Percentiles rank a stretch among this genome's conserved stretches.
Evolutionary conservation across 345 rosid genomes (phyloP).

Genomic region (Populus simonii): DNA sequence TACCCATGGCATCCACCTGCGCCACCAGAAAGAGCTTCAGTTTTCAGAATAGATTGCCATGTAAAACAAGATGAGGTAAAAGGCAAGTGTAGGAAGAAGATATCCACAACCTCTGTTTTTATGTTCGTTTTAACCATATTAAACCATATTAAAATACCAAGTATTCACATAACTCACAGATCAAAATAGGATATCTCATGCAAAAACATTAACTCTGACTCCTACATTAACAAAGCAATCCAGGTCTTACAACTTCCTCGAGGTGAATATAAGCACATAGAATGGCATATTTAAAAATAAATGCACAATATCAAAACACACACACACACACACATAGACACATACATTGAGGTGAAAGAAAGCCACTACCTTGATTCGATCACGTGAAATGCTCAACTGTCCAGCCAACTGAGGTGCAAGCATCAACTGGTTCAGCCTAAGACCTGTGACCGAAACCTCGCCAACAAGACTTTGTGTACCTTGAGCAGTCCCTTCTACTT

Average conservation of each 20-base stretch:
- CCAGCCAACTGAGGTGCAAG: conserved; percentile 92
- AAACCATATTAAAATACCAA: not conserved
- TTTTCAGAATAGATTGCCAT: conserved; percentile 13
- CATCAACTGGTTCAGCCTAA: conserved; percentile 85
- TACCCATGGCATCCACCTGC: conserved; percentile 84
- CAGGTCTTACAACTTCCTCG: not conserved
- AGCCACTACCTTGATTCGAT: conserved; percentile 63
- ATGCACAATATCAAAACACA: not conserved
- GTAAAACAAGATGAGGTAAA: conserved; percentile 4
- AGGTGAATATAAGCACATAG: not conserved
- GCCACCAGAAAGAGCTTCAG: conserved; percentile 23
- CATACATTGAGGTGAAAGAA: conserved; percentile 1
- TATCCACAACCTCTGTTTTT: not conserved
- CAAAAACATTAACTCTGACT: not conserved
- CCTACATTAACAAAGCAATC: conserved; percentile 4
- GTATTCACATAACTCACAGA: not conserved
- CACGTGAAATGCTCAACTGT: conserved; percentile 66
- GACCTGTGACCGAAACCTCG: conserved; percentile 79
- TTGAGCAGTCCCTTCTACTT: conserved; percentile 20
- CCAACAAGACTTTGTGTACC: conserved; percentile 58
- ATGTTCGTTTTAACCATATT: not conserved
- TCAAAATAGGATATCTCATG: not conserved
- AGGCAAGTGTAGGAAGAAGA: conserved; percentile 3
- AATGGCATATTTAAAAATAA: not conserved
- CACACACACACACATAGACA: too few relatives aligned